A percentile compares a stretch with the other conserved stretches of the same genome.
These are phyloP conservation scores for Fusarium nematophilum DNA, from an alignment of 2,329 filamentous ascomycete genomes.

Conservation along the genomic window DNA sequence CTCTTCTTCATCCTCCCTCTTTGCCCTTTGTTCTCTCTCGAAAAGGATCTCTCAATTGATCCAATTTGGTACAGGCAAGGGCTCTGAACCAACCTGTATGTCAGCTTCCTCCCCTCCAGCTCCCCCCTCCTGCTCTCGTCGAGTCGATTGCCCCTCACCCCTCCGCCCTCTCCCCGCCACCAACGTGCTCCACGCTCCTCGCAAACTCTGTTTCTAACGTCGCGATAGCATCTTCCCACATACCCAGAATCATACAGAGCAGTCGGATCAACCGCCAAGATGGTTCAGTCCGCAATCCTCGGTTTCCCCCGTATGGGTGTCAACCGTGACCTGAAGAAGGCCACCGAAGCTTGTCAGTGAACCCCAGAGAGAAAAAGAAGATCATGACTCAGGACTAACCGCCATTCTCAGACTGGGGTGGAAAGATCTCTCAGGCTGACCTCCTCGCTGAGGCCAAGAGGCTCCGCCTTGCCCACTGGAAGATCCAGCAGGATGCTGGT, in stretches of 20 bases:
- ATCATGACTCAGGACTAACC: conserved; percentile 50
- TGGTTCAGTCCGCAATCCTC: conserved; percentile 82
- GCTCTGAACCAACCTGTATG: conserved; percentile 42
- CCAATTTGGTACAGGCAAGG: conserved; percentile 45
- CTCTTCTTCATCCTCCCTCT: conserved; percentile 29
- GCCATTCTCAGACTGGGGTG: conserved; percentile 75
- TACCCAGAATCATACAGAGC: conserved; percentile 35
- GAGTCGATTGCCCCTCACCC: conserved; percentile 38
- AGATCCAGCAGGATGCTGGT: conserved; percentile 98
- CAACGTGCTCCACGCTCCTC: conserved; percentile 29
- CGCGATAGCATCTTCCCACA: conserved; percentile 23
- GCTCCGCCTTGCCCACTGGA: conserved; percentile 96
- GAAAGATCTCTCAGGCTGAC: conserved; percentile 91
- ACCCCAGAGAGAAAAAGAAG: background rate
- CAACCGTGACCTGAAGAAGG: conserved; percentile 99
- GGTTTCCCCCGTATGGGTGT: conserved; percentile 99
- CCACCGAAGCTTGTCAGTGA: conserved; percentile 86
- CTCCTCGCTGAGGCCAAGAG: conserved; percentile 96
- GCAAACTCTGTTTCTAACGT: conserved; percentile 23
- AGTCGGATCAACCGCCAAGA: conserved; percentile 56
- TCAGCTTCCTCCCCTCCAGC: conserved; percentile 7
- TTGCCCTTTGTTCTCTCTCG: conserved; percentile 38
- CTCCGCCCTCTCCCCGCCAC: conserved; percentile 35
- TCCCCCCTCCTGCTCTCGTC: conserved; percentile 9
- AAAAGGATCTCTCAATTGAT: conserved; percentile 43